Percentiles rank a stretch among this genome's conserved stretches.
Conservation (phyloP, 1,284 basidiomycete genomes). For the Cutaneotrichosporon dermatis region DNA sequence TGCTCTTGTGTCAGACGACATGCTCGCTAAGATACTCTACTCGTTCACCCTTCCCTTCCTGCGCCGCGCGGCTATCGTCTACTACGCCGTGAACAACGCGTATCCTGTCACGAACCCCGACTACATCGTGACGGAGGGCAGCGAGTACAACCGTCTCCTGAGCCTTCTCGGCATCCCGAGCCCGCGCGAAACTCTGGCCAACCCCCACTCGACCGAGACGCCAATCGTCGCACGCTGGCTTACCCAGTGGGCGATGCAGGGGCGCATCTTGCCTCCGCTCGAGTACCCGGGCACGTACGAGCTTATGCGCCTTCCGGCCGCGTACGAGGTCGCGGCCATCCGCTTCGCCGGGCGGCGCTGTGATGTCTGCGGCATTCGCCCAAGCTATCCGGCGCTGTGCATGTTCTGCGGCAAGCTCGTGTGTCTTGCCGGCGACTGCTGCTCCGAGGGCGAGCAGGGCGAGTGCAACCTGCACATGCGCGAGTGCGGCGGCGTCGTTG, state of each 20-base stretch:
- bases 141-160: slow-evolving; percentile 77
- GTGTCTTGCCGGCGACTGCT: slow-evolving; percentile 92
- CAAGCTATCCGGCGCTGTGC: slow-evolving; percentile 84
- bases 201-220: slow-evolving; percentile 60
- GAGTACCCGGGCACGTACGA: slow-evolving; percentile 85
- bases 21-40: slow-evolving; percentile 78
- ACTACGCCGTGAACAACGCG: slow-evolving; percentile 62
- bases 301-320: slow-evolving; percentile 71
- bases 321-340: slow-evolving; percentile 78
- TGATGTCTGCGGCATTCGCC: slow-evolving; percentile 70
- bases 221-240: slow-evolving; percentile 47
- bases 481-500: slow-evolving; percentile 86
- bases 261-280: slow-evolving; percentile 55
- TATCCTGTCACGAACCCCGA: slow-evolving; percentile 57
- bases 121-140: slow-evolving; percentile 49
- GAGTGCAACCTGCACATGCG: slow-evolving; percentile 95
- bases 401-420: slow-evolving; percentile 82
- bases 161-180: slow-evolving; percentile 69
- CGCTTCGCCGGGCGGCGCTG: slow-evolving; percentile 67
- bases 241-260: slow-evolving; percentile 46
- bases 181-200: slow-evolving; percentile 65
- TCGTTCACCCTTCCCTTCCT: slow-evolving; percentile 89
- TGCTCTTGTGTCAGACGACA: slow-evolving; percentile 38
- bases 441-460: slow-evolving; percentile 65
- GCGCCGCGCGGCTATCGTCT: slow-evolving; percentile 82